These are phyloP conservation scores for Aureobasidium melanogenum DNA, from an alignment of 2,329 filamentous ascomycete species.

Conservation along the genomic window DNA sequence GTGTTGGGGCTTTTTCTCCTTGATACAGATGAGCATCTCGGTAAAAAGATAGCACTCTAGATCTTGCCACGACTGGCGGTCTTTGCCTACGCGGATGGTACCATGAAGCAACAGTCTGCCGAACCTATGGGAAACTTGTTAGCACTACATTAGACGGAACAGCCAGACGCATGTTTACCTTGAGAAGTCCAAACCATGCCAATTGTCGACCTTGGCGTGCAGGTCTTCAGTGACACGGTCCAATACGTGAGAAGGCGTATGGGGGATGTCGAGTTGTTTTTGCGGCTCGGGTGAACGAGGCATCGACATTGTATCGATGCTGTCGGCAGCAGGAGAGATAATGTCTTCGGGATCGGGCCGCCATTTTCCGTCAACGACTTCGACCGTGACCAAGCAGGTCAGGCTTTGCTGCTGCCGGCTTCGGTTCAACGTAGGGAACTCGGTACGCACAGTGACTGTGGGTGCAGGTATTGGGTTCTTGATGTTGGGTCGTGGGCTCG, in stretches of 20 bases:
- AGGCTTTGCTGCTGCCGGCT: conserved; percentile 91
- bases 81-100: conserved; percentile 87
- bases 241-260: conserved; percentile 54
- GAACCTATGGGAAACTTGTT: conserved; percentile 49
- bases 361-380: conserved; percentile 91
- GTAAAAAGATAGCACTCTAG: conserved; percentile 93
- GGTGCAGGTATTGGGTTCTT: conserved; percentile 87
- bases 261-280: conserved; percentile 8
- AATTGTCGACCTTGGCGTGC: conserved; percentile 86
- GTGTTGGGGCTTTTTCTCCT: conserved; percentile 73
- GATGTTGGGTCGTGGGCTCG: conserved; percentile 58
- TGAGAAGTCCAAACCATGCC: conserved; percentile 91
- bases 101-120: conserved; percentile 86
- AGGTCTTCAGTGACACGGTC: conserved; percentile 82
- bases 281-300: conserved; percentile 9
- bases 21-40: conserved; percentile 99
- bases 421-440: conserved; percentile 87
- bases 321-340: conserved; percentile 35
- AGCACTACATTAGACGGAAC: neutral
- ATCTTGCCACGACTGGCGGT: conserved; percentile 94
- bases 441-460: conserved; percentile 87
- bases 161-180: conserved; percentile 41
- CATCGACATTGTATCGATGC: neutral
- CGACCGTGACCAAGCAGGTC: conserved; percentile 87
- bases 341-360: conserved; percentile 74